These are phyloP conservation scores for Fusarium globosum DNA, from an alignment of 2,329 filamentous ascomycete genomes.

Conservation along the genomic window DNA sequence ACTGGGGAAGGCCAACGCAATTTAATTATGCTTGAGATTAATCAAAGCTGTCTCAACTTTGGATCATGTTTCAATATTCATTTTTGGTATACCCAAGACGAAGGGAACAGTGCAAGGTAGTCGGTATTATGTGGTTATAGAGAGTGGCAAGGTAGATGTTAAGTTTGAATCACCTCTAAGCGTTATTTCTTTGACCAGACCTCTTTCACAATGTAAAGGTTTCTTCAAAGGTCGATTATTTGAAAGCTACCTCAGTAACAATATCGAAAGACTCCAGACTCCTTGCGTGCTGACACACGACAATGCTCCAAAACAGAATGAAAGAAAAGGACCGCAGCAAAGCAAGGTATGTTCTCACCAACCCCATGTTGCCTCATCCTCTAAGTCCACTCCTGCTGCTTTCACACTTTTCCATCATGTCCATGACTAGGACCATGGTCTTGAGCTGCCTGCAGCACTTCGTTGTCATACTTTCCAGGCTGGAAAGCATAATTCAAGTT, in stretches of 20 bases:
- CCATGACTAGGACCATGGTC: background rate
- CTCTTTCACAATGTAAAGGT: background rate
- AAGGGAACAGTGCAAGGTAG: background rate
- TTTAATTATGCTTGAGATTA: background rate
- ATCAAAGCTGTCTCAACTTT: background rate
- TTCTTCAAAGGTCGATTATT: background rate
- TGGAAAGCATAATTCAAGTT: conserved; percentile 50
- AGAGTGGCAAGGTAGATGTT: background rate
- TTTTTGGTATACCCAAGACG: background rate
- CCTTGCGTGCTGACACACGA: conserved; percentile 29
- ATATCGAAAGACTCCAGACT: conserved; percentile 22
- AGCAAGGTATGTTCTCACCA: conserved; percentile 25
- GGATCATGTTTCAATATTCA: background rate
- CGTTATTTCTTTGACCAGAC: background rate
- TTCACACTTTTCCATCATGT: conserved; percentile 2
- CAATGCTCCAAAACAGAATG: background rate
- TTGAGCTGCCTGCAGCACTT: conserved; percentile 20
- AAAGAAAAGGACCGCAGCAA: background rate
- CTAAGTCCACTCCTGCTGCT: background rate
- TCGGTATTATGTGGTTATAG: background rate
- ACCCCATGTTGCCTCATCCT: conserved; percentile 9
- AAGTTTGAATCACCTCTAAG: background rate
- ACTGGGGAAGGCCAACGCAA: background rate
- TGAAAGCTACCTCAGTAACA: background rate
- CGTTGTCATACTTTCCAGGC: conserved; percentile 47